Base-by-base conservation (phyloP, 140 eudicot genomes). In the Bidens hawaiensis region DNA sequence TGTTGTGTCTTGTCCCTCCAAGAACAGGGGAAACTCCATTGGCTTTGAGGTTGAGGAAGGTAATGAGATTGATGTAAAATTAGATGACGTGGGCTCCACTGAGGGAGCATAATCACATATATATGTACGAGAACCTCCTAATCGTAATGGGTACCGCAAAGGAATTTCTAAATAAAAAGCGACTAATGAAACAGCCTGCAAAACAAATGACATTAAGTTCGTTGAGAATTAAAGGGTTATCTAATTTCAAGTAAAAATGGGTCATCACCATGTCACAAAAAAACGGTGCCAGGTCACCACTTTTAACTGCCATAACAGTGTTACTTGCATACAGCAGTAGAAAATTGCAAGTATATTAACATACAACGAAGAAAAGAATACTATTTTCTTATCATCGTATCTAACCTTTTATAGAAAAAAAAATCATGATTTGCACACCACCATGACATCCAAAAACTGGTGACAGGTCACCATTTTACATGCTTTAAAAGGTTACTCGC, bases 1-100 rank as follows among this genome's bases (percentile, higher is more conserved):
- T 41, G 99, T 93, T 4, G 93, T 83, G 68, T 93, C 99, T 70
- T 93, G 99, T 55, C 99, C 99, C 78, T 93, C 99, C 60, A 93
- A 25, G 75, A 85, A 93, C 45, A 93, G 84, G 33, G 99, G 99
- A 72, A 93, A 93, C 49, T 93, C 99, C 61, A 78, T 71, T 26
- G 84, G 84, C 78, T 81, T 91, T 27, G 63, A 65, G 65, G 64
- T 81, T 36, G 79, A 67, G 24, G 82, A 62, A 67, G 68, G 65
- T 58, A 71, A 11, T 13, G 84, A 71, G 66, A 66, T 70, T 18
- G 75, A 71, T 8, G 78, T 28, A 45, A 83, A 76, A 59, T 79
- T 87, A 70, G 86, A 65, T 63, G 75, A 69, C 11, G 88, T n/a
- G 23, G 75, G 78, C 66, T 88, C 96, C 64, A 80, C 52, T 24